phyloP scores from a whole-genome alignment of 768 basidiomycete genomes.

The Coprinopsis marcescibilis region DNA sequence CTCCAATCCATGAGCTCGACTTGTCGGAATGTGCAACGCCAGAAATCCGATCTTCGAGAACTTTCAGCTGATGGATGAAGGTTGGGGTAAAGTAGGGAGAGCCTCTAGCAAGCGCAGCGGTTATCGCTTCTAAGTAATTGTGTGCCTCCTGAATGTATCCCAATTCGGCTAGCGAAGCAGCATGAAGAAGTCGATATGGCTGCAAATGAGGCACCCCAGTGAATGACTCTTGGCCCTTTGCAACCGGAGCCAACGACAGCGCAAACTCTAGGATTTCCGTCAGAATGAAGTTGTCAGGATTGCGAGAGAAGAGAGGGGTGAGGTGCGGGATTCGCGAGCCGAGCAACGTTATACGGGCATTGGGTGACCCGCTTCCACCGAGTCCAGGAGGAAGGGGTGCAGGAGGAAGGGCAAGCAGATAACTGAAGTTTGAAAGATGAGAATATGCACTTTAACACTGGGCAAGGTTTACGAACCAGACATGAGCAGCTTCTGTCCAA shows the following conservation, averaged over 20 bases:
- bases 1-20: slow-evolving; percentile 76
- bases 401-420: slow-evolving; percentile 81
- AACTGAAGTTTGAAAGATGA: slow-evolving; percentile 39
- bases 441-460: background rate
- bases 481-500: slow-evolving; percentile 83
- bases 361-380: slow-evolving; percentile 64
- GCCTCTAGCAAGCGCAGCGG: slow-evolving; percentile 51
- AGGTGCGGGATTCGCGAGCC: slow-evolving; percentile 59
- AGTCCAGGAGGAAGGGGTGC: no score
- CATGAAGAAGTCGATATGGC: slow-evolving; percentile 79
- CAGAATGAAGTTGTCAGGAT: slow-evolving; percentile 74
- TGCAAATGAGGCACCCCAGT: slow-evolving; percentile 81
- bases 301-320: slow-evolving; percentile 48
- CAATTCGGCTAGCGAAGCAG: slow-evolving; percentile 69
- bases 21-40: slow-evolving; percentile 73
- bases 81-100: slow-evolving; percentile 63
- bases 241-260: slow-evolving; percentile 59
- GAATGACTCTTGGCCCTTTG: slow-evolving; percentile 86
- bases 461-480: slow-evolving; percentile 61
- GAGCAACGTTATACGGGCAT: slow-evolving; percentile 64
- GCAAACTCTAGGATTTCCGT: slow-evolving; percentile 93
- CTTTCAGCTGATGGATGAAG: slow-evolving; percentile 70
- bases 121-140: slow-evolving; percentile 92
- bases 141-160: slow-evolving; percentile 75
- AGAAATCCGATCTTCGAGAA: slow-evolving; percentile 71